Base-by-base conservation (phyloP, 2,329 filamentous ascomycete genomes). In the Rasamsonia emersonii region DNA sequence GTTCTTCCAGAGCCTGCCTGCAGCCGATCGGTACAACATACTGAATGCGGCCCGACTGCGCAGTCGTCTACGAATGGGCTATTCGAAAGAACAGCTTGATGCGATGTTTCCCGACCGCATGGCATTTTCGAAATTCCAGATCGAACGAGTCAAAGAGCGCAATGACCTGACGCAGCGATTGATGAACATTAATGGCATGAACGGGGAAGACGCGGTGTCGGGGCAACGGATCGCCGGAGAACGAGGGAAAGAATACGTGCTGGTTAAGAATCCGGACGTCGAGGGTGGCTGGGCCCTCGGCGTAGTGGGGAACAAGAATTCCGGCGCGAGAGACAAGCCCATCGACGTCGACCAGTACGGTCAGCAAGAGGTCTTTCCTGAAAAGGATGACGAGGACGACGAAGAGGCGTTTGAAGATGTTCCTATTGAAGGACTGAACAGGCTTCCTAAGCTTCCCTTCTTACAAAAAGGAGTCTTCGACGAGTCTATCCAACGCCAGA, bases 41-140 rank as follows among this genome's bases (percentile, higher is more conserved):
- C 64, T 98, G 14, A 98, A 98, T 53, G 91, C 93, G 1, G 91
- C 93, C 2, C 73, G 91, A 39, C 55, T 98, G 39, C 71, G 91
- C 35, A 94, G 86, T 56, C 73, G 91, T 32, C 67, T 98, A 49
- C 77, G 91, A 53, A 94, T 98, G 89, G 91, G 91, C 0, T 75
- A 94, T 47, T 93, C 85, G 35, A 96, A 96, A 58, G 89, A 98
- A 43, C 91, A 98, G 59, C 63, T 98, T 9, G 88, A 96, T 45
- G 75, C 71, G 27, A 98, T 98, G 91, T 98, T 98, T 54, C 89
- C 91, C 0, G 82, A 98, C 54, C 77, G 91, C 16, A 95, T 98
- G 86, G 91, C 82, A 1, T 98, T 98, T 52, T 95, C 88, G 1
- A 81, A 73, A 39, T 98, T 98, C 51, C 91, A 98, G 58, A 94